Evolutionary conservation across 2,329 filamentous ascomycete genomes (phyloP).

Genomic region (Hypoxylon sp.): DNA sequence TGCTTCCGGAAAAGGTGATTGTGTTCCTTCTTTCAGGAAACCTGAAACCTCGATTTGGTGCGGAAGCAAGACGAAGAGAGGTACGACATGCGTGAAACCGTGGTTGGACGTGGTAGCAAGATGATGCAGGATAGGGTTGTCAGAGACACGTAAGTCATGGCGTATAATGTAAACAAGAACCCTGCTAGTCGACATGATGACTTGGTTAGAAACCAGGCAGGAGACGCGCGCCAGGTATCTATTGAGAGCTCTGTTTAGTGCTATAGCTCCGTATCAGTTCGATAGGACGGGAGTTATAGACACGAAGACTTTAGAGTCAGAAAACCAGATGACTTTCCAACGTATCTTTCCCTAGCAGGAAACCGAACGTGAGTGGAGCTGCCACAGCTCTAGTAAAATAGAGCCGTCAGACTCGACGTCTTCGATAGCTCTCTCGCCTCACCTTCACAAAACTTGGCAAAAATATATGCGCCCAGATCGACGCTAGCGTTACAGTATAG

Average conservation of each 20-base stretch:
- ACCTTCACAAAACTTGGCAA: constrained; percentile 16
- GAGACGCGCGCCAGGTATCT: constrained; percentile 4
- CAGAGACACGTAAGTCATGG: constrained; percentile 78
- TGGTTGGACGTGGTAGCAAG: constrained; percentile 65
- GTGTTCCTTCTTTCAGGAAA: constrained; percentile 69
- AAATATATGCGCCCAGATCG: constrained; percentile 26
- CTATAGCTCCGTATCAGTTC: constrained; percentile 16
- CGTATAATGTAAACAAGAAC: constrained; percentile 80
- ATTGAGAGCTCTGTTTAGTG: constrained; percentile 25
- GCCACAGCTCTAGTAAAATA: constrained; percentile 37
- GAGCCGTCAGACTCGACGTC: constrained; percentile 33
- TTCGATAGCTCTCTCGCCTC: constrained; percentile 30
- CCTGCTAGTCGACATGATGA: constrained; percentile 57
- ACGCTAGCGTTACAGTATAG: constrained; percentile 25
- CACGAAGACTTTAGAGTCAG: constrained; percentile 10
- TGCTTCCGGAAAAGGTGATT: constrained; percentile 78
- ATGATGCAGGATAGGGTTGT: constrained; percentile 80
- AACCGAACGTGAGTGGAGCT: constrained; percentile 33
- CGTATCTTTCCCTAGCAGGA: constrained; percentile 15
- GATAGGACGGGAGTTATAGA: constrained; percentile 7
- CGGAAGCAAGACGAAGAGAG: constrained; percentile 77
- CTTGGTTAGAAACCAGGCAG: constrained; percentile 7
- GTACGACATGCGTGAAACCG: constrained; percentile 77
- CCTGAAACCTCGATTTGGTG: constrained; percentile 82
- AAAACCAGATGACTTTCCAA: constrained; percentile 21